Percentiles rank a stretch among this genome's conserved stretches.
Evolutionary conservation across 2,329 filamentous ascomycete genomes (phyloP).

Genomic region (Trichothecium sympodiale): DNA sequence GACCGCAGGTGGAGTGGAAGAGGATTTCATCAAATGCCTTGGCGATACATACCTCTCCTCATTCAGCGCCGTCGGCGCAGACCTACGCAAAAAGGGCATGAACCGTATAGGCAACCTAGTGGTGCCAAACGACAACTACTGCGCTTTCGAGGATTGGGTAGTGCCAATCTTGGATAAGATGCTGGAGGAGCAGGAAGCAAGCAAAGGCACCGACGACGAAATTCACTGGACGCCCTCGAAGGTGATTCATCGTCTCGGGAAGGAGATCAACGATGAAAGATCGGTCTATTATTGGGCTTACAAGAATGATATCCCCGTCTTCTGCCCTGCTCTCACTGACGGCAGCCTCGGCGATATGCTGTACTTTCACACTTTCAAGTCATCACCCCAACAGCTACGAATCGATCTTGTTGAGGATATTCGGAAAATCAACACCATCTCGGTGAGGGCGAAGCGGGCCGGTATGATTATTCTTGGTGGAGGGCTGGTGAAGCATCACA

Average conservation of each 20-base stretch:
- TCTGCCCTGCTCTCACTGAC: constrained; percentile 92
- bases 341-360: constrained; percentile 96
- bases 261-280: constrained; percentile 85
- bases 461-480: constrained; percentile 96
- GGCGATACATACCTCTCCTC: constrained; percentile 86
- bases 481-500: constrained; percentile 95
- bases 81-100: constrained; percentile 72
- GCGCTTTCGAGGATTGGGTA: constrained; percentile 95
- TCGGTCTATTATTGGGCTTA: constrained; percentile 97
- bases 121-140: constrained; percentile 93
- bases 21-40: constrained; percentile 97
- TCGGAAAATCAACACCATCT: constrained; percentile 81
- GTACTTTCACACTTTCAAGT: constrained; percentile 94
- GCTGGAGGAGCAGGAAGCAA: constrained; percentile 85
- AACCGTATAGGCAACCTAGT: constrained; percentile 95
- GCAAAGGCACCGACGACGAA: constrained; percentile 54
- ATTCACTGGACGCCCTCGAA: constrained; percentile 91
- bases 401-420: constrained; percentile 94
- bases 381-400: constrained; percentile 68
- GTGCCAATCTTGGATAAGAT: constrained; percentile 90
- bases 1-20: constrained; percentile 89
- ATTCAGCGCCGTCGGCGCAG: constrained; percentile 67
- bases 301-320: constrained; percentile 93
- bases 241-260: constrained; percentile 78
- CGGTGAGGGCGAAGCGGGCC: constrained; percentile 74